Conservation (phyloP, 2,329 filamentous ascomycete species). For the Clonostachys rosea region DNA sequence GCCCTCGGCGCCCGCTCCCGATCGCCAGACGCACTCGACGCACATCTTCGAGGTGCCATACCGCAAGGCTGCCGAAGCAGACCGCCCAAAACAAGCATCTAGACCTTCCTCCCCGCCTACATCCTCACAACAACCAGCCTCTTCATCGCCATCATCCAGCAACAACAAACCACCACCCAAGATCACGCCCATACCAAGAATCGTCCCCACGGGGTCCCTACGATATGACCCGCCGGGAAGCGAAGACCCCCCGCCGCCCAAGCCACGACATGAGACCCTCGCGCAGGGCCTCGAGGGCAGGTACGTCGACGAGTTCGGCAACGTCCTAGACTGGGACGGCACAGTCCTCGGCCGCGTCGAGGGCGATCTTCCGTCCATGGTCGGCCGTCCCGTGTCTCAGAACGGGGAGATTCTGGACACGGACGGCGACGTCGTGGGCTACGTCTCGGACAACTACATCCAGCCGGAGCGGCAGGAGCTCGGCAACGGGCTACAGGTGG, state of each 20-base stretch:
- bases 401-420: constrained; percentile 60
- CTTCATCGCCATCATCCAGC: background rate
- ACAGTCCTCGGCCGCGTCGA: constrained; percentile 46
- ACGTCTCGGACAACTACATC: constrained; percentile 56
- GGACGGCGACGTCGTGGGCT: constrained; percentile 75
- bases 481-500: constrained; percentile 48
- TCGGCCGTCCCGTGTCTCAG: constrained; percentile 39
- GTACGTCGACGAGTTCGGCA: constrained; percentile 48
- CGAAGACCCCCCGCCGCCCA: background rate
- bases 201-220: background rate
- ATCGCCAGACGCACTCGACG: constrained; percentile 3
- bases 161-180: constrained; percentile 26
- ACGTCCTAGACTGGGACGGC: constrained; percentile 43
- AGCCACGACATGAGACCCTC: constrained; percentile 19
- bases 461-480: constrained; percentile 28
- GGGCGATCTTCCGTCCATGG: constrained; percentile 50
- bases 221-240: background rate
- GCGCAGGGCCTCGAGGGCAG: constrained; percentile 39
- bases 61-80: background rate
- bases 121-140: background rate
- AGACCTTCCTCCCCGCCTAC: background rate
- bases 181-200: constrained; percentile 26
- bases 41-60: constrained; percentile 3
- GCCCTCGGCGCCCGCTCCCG: background rate
- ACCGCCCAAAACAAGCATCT: background rate